phyloP scores from a whole-genome alignment of 345 rosid species.

The Aquilaria malaccensis region DNA sequence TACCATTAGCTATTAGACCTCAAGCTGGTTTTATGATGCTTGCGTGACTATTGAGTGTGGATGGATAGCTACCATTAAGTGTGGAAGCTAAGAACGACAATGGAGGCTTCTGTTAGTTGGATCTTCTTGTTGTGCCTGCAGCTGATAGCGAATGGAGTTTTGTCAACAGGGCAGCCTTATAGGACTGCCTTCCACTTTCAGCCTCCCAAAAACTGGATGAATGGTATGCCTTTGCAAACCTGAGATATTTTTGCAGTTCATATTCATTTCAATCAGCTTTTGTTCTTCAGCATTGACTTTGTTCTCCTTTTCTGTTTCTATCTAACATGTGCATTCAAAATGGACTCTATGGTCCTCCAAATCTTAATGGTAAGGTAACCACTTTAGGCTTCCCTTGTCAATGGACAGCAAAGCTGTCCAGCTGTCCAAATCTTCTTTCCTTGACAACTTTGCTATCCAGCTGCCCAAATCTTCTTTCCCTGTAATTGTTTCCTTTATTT shows the following conservation, averaged over 20 bases:
- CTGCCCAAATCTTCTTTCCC: too few relatives aligned
- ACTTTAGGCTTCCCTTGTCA: too few relatives aligned
- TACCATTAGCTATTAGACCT: too few relatives aligned
- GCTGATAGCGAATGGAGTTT: slow-evolving; percentile 17
- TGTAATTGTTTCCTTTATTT: too few relatives aligned
- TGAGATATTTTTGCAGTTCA: neutral
- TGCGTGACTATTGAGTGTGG: too few relatives aligned
- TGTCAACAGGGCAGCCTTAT: slow-evolving; percentile 39
- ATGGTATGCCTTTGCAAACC: slow-evolving; percentile 28
- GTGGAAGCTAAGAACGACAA: slow-evolving; percentile 2
- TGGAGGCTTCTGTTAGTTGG: slow-evolving; percentile 4
- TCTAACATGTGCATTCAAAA: slow-evolving; percentile 1
- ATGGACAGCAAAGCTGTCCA: too few relatives aligned
- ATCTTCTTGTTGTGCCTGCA: slow-evolving; percentile 14
- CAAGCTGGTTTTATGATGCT: too few relatives aligned
- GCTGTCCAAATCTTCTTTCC: too few relatives aligned
- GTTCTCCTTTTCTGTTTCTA: neutral
- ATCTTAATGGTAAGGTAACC: slow-evolving; percentile 6
- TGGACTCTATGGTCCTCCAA: neutral
- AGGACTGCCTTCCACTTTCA: slow-evolving; percentile 70
- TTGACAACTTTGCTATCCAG: too few relatives aligned
- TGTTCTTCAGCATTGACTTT: neutral
- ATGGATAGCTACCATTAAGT: neutral
- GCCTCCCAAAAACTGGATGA: slow-evolving; percentile 71
- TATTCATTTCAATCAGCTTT: neutral